Evolutionary conservation across 2,329 filamentous ascomycete genomes (phyloP), one percentile per base, ranked within the genome.

Genomic region (Exophiala sp.): DNA sequence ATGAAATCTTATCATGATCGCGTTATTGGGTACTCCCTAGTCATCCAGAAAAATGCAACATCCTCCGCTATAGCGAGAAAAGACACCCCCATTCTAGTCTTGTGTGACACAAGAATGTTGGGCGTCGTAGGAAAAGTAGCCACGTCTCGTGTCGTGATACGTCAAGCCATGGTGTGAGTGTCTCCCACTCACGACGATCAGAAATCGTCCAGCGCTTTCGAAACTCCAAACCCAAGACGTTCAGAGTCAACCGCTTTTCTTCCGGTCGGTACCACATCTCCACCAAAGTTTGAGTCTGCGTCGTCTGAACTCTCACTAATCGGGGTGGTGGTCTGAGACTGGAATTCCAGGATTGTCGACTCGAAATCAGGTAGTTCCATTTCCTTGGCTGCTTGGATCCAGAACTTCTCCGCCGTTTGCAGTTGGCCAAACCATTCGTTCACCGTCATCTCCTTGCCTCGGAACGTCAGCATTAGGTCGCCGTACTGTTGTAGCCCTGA

Each of bases 321-420:
- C 29, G 57, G 54, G 20, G 50, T 56, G 12, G 50, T 50, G 21
- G 50, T 50, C 43, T 57, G 50, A 29, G 50, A 52, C 24, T 54
- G 43, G 24, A 47, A 57, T 36, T 60, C 57, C 20, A 48, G 42
- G 36, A 60, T 47, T 3, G 57, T 60, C 11, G 48, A 51, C 12
- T 60, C 57, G 46, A 60, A 60, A 38, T 60, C 57, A n/a, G 57
- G 57, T n/a, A 60, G 44, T 33, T 52, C 49, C 20, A 46, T 51
- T 18, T 54, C 47, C 43, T 49, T 50, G 32, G 57, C 57, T 47
- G 53, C 38, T 14, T 57, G 48, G 16, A 54, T 43, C 57, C 57
- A 59, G 14, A 55, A 42, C 7, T 44, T 33, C 12, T 55, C 56
- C n/a, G 55, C 55, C 16, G 43, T 24, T 46, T 58, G 48, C 3